A percentile compares a stretch with the other conserved stretches of the same genome.
Conservation (phyloP, 1,284 basidiomycete species). For the Wallemia ichthyophaga region DNA sequence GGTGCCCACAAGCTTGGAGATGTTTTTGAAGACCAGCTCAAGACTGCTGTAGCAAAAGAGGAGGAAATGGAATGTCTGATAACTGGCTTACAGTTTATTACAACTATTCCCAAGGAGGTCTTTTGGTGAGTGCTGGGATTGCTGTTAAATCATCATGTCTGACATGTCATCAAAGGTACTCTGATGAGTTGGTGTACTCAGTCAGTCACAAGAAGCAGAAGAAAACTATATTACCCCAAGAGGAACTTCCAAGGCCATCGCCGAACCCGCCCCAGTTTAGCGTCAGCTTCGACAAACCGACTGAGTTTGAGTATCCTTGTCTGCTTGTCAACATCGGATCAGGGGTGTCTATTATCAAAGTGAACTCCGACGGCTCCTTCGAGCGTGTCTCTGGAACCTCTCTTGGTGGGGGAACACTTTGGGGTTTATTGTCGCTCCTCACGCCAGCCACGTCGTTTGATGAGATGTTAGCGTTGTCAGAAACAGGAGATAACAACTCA, state of each 20-base stretch:
- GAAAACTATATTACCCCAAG: not conserved
- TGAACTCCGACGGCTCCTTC: constrained; percentile 77
- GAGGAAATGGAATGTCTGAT: constrained; percentile 99
- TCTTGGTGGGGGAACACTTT: constrained; percentile 93
- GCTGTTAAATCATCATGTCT: no score
- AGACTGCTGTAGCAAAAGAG: constrained; percentile 39
- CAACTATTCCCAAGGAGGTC: constrained; percentile 84
- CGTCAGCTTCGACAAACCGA: constrained; percentile 44
- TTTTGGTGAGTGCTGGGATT: constrained; percentile 32
- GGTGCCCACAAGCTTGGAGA: constrained; percentile 87
- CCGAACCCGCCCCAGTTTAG: constrained; percentile 71
- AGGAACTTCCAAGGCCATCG: constrained; percentile 48
- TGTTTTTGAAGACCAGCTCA: constrained; percentile 53
- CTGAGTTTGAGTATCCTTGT: constrained; percentile 55
- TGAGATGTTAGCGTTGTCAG: constrained; percentile 85
- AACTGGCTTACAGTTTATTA: constrained; percentile 84
- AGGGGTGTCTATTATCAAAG: constrained; percentile 89
- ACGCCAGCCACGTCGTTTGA: constrained; percentile 92
- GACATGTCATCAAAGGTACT: constrained; percentile 23
- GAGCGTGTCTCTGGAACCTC: constrained; percentile 94
- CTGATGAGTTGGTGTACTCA: constrained; percentile 67
- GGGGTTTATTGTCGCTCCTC: constrained; percentile 77
- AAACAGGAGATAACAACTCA: constrained; percentile 66
- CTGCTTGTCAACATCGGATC: constrained; percentile 94
- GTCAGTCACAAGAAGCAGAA: not conserved